Evolutionary conservation across 2,329 filamentous ascomycete species (phyloP).

Genomic region (Penicillium sp.): DNA sequence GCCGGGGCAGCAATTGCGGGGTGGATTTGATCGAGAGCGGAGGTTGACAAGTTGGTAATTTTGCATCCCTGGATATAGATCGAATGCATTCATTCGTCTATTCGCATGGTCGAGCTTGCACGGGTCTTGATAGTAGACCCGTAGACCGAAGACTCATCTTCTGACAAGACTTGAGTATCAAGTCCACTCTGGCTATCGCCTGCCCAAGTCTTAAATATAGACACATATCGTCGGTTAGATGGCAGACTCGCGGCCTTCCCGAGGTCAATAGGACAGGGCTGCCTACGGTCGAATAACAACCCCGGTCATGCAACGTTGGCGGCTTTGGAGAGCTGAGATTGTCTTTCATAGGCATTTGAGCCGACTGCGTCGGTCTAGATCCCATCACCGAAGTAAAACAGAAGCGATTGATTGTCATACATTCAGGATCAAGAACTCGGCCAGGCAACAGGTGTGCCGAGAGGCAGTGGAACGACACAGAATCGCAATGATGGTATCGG

Average conservation of each 20-base stretch:
- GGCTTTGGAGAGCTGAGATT: neutral
- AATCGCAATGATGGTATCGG: neutral
- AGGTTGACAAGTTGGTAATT: constrained; percentile 82
- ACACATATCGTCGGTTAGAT: neutral
- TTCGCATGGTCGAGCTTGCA: neutral
- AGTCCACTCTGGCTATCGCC: neutral
- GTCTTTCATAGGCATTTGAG: neutral
- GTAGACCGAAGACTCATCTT: neutral
- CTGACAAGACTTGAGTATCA: neutral
- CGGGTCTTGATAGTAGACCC: neutral
- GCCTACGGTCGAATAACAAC: neutral
- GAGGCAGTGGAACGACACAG: neutral
- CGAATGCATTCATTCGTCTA: neutral
- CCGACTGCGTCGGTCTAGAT: neutral
- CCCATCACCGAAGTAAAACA: neutral
- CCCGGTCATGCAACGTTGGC: neutral
- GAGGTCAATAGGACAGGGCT: neutral
- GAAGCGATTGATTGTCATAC: neutral
- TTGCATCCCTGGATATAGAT: neutral
- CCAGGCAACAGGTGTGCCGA: neutral
- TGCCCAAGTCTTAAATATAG: neutral
- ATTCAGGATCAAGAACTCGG: neutral
- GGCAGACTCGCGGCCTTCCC: neutral
- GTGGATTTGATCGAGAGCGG: constrained; percentile 81
- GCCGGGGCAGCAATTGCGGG: constrained; percentile 77